Base-by-base conservation (phyloP, 805 yeast genomes). In the Yarrowia hollandica region DNA sequence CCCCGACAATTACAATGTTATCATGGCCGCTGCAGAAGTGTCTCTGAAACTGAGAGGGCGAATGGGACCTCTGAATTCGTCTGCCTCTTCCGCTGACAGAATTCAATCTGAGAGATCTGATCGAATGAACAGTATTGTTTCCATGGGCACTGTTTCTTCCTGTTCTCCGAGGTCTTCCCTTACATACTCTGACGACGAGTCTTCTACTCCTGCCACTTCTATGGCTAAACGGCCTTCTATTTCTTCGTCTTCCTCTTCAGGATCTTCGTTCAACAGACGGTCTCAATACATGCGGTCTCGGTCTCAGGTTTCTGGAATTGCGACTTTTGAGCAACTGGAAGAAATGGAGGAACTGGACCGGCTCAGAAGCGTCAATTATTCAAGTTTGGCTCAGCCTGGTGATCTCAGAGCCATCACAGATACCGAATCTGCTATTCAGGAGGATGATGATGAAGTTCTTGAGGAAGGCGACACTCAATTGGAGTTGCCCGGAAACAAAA, bases 341-440 rank as follows among this genome's bases (percentile, higher is more conserved):
- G 55, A 48, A 11, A 19, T 48, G 55, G 55, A 48, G 28, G 55
- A 48, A 8, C 39, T 48, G 39, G 55, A 48, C 22, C 28, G 55
- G 15, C 55, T 48, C 21, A 10, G 55, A 48, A 48, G 22, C 5
- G 55, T 23, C 22, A 48, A 48, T 10, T 48, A 48, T 30, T 48
- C 55, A 12, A 22, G 55, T 7, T 30, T 44, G 18, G 28, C 37
- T 2, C 54, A 44, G 15, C 37, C 37, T 2, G 26, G 28, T 1
- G 54, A 44, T n/a, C 38, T 44, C 5, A 5, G 48, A 7, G 33
- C 48, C 3, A 26, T 41, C 48, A 41, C 48, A 5, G 48, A 41
- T 14, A 30, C 52, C n/a, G 52, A 44, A 14, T 19, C 34, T 28
- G 35, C 34, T 3, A 19, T 28, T n/a, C 35, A 44, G 15, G 35